Percentiles rank a stretch among this genome's conserved stretches.
Conservation (phyloP, 768 basidiomycete genomes). For the Russula dissimulans region DNA sequence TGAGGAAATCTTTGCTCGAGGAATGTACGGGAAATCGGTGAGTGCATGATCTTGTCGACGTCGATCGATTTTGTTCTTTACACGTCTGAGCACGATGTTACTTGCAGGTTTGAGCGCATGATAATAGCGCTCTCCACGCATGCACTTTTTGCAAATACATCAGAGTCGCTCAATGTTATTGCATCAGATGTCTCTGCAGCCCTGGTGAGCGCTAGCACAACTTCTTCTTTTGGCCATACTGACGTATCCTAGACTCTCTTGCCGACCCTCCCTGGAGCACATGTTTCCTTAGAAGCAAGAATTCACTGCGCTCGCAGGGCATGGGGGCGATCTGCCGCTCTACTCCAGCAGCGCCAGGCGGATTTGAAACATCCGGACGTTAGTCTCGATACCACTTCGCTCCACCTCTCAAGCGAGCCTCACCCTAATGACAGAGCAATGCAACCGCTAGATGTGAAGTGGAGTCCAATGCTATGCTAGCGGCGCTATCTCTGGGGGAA, state of each 20-base stretch:
- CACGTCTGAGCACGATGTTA: conserved; percentile 3
- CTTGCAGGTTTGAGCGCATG: conserved; percentile 41
- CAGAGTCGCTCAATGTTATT: conserved; percentile 11
- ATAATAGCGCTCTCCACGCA: conserved; percentile 45
- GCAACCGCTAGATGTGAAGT: not conserved
- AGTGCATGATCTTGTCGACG: conserved; percentile 7
- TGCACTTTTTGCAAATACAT: conserved; percentile 32
- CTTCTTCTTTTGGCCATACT: conserved; percentile 3
- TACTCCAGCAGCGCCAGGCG: conserved; percentile 27
- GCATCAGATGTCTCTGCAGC: conserved; percentile 8
- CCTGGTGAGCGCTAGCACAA: not conserved
- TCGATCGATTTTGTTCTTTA: not conserved
- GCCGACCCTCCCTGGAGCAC: conserved; percentile 28
- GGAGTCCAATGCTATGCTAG: not conserved
- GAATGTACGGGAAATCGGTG: conserved; percentile 46
- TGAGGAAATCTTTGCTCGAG: conserved; percentile 46
- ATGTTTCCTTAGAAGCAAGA: conserved; percentile 28
- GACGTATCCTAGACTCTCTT: conserved; percentile 21
- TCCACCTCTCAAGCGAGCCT: conserved; percentile 4
- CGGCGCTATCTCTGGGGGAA: conserved; percentile 4
- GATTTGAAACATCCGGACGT: conserved; percentile 26
- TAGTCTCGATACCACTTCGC: conserved; percentile 9
- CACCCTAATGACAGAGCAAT: not conserved
- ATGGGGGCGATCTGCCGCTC: conserved; percentile 33
- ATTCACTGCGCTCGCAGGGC: conserved; percentile 27